A percentile compares a stretch with the other conserved stretches of the same genome.
Conservation (phyloP, 1,284 basidiomycete species). For the Entoloma clypeatum region DNA sequence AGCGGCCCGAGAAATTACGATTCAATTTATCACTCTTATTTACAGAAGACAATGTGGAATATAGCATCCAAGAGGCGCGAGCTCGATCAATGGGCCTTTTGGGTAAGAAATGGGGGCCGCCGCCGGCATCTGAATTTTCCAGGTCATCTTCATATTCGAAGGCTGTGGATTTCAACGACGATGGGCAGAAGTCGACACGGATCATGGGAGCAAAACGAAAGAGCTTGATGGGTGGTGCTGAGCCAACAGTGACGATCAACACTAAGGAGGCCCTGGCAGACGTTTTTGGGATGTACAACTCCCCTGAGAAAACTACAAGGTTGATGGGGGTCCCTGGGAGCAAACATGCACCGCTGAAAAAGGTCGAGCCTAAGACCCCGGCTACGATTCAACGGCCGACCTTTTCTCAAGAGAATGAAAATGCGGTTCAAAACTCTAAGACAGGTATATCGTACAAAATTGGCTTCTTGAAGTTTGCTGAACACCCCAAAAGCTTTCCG, state of each 20-base stretch:
- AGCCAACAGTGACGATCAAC: conserved; percentile 42
- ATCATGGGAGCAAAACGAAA: conserved; percentile 36
- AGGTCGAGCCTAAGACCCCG: conserved; percentile 47
- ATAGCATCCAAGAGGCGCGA: conserved; percentile 70
- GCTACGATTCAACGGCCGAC: conserved; percentile 27
- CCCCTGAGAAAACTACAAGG: conserved; percentile 72
- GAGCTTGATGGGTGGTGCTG: conserved; percentile 35
- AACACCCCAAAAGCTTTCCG: conserved; percentile 41
- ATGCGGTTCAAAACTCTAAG: conserved; percentile 37
- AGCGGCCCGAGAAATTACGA: conserved; percentile 63
- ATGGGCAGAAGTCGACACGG: conserved; percentile 42
- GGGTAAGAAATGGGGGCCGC: conserved; percentile 76
- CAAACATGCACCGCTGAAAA: conserved; percentile 67
- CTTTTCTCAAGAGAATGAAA: conserved; percentile 33
- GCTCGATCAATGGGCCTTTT: conserved; percentile 74
- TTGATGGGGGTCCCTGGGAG: conserved; percentile 52
- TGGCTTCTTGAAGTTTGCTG: conserved; percentile 8
- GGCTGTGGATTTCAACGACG: conserved; percentile 52
- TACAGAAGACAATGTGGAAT: conserved; percentile 64
- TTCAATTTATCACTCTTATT: conserved; percentile 67
- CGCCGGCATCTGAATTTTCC: conserved; percentile 38
- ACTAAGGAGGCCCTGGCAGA: conserved; percentile 87
- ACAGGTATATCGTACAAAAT: conserved; percentile 28
- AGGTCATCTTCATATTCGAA: conserved; percentile 28
- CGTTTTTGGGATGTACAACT: conserved; percentile 92